These are phyloP conservation scores for Thozetella sp. DNA, from an alignment of 495 filamentous ascomycete genomes.

Conservation along the genomic window DNA sequence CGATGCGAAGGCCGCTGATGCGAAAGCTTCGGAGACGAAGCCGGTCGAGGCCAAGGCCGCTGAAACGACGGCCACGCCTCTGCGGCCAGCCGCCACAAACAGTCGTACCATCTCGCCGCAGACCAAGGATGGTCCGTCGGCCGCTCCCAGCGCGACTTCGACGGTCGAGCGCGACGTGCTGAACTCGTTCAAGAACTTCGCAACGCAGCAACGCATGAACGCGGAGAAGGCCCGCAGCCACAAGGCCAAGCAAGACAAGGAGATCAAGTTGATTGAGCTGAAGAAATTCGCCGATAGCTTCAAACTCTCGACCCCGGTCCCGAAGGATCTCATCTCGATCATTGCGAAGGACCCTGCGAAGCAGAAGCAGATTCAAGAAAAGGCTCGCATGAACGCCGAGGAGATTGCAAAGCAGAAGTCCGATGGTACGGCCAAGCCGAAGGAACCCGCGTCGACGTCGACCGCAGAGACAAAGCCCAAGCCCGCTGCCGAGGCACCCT, in stretches of 20 bases:
- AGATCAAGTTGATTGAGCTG: slow-evolving; percentile 87
- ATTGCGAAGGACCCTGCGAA: slow-evolving; percentile 93
- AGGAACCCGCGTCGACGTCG: slow-evolving; percentile 20
- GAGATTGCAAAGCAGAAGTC: slow-evolving; percentile 51
- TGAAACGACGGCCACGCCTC: slow-evolving; percentile 24
- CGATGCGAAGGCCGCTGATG: slow-evolving; percentile 18
- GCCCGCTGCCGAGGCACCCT: slow-evolving; percentile 20
- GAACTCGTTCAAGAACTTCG: slow-evolving; percentile 81
- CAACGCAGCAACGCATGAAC: slow-evolving; percentile 51
- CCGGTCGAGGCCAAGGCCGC: slow-evolving; percentile 22
- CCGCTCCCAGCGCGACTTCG: slow-evolving; percentile 63
- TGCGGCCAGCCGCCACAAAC: slow-evolving; percentile 29
- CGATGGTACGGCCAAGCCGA: slow-evolving; percentile 34
- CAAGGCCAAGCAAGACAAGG: slow-evolving; percentile 81
- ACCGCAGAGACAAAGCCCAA: slow-evolving; percentile 36
- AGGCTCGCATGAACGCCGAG: slow-evolving; percentile 69
- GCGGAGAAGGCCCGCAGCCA: slow-evolving; percentile 72
- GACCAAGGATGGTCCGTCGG: slow-evolving; percentile 34
- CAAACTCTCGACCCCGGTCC: slow-evolving; percentile 89
- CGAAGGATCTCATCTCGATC: slow-evolving; percentile 88
- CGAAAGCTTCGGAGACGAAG: slow-evolving; percentile 31
- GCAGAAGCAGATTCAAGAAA: slow-evolving; percentile 89
- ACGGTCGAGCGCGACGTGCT: slow-evolving; percentile 80
- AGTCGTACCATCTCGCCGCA: slow-evolving; percentile 40
- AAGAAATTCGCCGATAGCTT: slow-evolving; percentile 94